phyloP scores from a whole-genome alignment of 2,329 filamentous ascomycete species.

The Pestalotiopsis fici region DNA sequence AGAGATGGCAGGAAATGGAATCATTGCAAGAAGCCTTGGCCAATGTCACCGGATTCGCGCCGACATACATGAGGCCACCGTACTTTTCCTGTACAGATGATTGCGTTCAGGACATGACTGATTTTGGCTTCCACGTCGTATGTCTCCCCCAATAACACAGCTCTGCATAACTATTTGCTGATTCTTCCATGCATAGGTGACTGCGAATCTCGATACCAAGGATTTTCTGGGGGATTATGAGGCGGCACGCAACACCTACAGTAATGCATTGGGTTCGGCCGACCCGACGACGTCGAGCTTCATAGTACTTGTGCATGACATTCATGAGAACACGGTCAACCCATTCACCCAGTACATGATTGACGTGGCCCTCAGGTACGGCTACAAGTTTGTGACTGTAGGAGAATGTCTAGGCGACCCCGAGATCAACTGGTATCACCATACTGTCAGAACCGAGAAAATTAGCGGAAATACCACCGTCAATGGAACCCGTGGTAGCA shows the following conservation, averaged over 20 bases:
- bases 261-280: not conserved
- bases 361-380: conserved; percentile 10
- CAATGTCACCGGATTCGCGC: conserved; percentile 43
- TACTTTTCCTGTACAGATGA: conserved; percentile 8
- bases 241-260: conserved; percentile 4
- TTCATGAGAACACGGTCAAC: conserved; percentile 18
- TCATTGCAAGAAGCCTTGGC: conserved; percentile 46
- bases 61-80: conserved; percentile 36
- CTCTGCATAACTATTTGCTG: not conserved
- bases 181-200: not conserved
- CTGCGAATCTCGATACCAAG: conserved; percentile 11
- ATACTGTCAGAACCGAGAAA: conserved; percentile 13
- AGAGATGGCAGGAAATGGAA: conserved; percentile 40
- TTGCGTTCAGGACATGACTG: conserved; percentile 5
- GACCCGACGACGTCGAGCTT: conserved; percentile 17
- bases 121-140: conserved; percentile 10
- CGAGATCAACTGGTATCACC: conserved; percentile 20
- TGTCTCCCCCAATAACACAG: not conserved
- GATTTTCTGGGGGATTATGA: conserved; percentile 21
- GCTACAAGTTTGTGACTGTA: conserved; percentile 21
- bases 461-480: not conserved
- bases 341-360: conserved; percentile 20
- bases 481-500: not conserved
- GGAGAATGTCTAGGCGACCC: conserved; percentile 24
- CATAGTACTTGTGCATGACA: conserved; percentile 26